Base-by-base conservation (phyloP, 768 basidiomycete species). In the Lenzites betulinus region DNA sequence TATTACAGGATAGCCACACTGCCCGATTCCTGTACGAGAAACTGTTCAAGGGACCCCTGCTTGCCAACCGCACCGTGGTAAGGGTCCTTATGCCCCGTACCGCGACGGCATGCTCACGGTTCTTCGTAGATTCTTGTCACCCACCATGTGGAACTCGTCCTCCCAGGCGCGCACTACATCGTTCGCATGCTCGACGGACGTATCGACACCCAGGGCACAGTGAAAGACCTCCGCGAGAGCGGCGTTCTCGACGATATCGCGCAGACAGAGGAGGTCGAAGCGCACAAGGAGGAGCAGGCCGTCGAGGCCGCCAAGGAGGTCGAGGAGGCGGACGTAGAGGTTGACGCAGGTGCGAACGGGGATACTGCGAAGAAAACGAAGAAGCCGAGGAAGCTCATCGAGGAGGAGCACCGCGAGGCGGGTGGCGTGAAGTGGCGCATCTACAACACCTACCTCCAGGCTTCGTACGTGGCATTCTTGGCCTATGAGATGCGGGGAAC, bases 131-230 rank as follows among this genome's bases (percentile, higher is more conserved):
- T 88, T 41, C 77, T 89, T 4, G 91, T 94, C 36, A 92, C 91
- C 0, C 92, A 94, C 62, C 92, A 93, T 67, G 86, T 93, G 26
- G 89, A 93, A 51, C 81, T 95, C 1, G 86, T 93, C 18, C 81
- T 92, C 7, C 87, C 91, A 0, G 86, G 84, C 0, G 83, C 89
- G 0, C 68, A 86, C 65, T 92, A 92, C 66, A 74, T 93, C 2
- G 80, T 93, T 7, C 84, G 90, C 26, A 87, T 93, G 82, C 78
- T 91, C 1, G 91, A 93, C 68, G 92, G 92, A 2, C 84, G 90
- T 15, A 85, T 93, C 51, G 90, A 92, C 66, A 81, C 82, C 1
- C 84, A 90, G 68, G 92, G 92, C 7, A 82, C 81, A 0, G 76
- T 89, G 11, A 78, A 81, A 43, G 89, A 90, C 7, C 77, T 93